Base-by-base conservation (phyloP, 1,284 basidiomycete genomes). In the Sphaerobolus stellatus region DNA sequence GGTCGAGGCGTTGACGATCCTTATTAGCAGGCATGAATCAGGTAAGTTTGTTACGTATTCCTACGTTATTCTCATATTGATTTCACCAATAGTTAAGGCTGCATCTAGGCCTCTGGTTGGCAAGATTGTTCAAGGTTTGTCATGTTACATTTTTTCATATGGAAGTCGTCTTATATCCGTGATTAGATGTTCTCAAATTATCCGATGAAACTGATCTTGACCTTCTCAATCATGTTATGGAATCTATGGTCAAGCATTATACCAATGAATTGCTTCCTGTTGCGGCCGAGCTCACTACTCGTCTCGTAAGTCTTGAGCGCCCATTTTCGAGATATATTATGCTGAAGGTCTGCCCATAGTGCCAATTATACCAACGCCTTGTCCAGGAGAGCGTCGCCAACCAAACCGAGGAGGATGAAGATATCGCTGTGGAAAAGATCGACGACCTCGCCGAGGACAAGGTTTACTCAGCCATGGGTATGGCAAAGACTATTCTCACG, bases 121-220 rank as follows among this genome's bases (percentile, higher is more conserved):
- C 40, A 89, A 92, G 65, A 86, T 96, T 62, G 87, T 96, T 62
- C 91, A 94, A 73, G 87, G 89, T 86, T 61, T 51, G 78, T 59
- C n/a, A 11, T 50, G 48, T 31, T 48, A 48, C 22, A 9, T 28
- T 28, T 46, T 16, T 22, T 27, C 43, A 18, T 18, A 11, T 5
- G 41, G 4, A 22, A 24, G 43, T 36, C n/a, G n/a, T n/a, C 8
- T 47, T 49, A 22, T 14, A n/a, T 45, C 33, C 33, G 30, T 25
- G 11, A 16, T 49, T 60, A 88, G 92, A 92, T 66, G 75, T 95
- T 24, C 79, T 95, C 60, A 92, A 92, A 69, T 77, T 96, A 34
- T 86, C 89, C 6, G 90, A 94, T 66, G 91, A 94, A 70, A 92
- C 91, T 31, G 94, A 96, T 66, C 74, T 96, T 31, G 93, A 96